Evolutionary conservation across 2,329 filamentous ascomycete species (phyloP), one percentile per base, ranked within the genome.

Genomic region (Remersonia thermophila): DNA sequence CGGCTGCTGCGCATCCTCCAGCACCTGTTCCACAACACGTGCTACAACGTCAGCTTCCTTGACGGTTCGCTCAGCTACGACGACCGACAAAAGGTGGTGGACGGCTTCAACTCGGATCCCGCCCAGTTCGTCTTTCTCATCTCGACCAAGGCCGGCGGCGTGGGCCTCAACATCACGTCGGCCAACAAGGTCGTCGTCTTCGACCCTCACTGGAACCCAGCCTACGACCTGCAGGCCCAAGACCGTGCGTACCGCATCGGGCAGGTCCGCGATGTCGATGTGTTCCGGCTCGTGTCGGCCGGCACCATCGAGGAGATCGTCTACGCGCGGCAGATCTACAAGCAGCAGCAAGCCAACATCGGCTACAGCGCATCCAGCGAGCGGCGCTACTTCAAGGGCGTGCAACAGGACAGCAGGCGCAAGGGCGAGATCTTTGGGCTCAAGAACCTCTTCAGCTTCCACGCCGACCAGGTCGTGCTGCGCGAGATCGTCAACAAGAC

Each of bases 401-500:
- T 96, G 0, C 89, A 95, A 58, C 80, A 93, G 43, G 75, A 84
- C 46, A 75, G 74, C 16, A 73, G 74, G 18, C 77, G 87, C 45
- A 89, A 89, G 48, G 91, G 91, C 12, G 91, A 98, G 56, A 84
- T 98, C 15, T 98, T 98, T 48, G 91, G 91, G 0, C 67, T 96
- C 2, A 61, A 71, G 15, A 98, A 98, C 47, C 69, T 98, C 10
- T 85, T 98, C 49, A 76, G 76, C 0, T 95, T 84, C 44, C 77
- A 85, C 44, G 73, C 76, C 32, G 74, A 87, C 46, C 82, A 82
- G 41, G 72, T 93, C 10, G 69, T 95, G 11, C 69, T 96, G 4
- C 74, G 83, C n/a, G 85, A 95, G 38, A 96, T 98, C 47, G 85
- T 98, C 49, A 94, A 96, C 64, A 94, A 95, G 59, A 96, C 91